Evolutionary conservation across 148 eudicot genomes (phyloP).

Genomic region (Silene uniflora): DNA sequence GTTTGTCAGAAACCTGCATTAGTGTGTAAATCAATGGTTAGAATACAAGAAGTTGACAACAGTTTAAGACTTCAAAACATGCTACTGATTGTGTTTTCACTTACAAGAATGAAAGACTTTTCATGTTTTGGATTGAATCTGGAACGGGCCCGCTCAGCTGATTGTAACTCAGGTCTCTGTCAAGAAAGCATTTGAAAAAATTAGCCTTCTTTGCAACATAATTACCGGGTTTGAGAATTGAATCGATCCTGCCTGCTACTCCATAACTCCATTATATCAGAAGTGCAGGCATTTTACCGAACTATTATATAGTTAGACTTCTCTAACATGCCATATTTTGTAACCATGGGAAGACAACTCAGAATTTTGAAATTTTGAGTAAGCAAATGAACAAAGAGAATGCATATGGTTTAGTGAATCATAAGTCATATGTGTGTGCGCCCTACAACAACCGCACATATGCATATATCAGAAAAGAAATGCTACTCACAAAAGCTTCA

Average conservation of each 20-base stretch:
- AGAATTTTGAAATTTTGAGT: background rate
- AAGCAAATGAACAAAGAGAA: too few species aligned
- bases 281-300: too few species aligned
- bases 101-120: slow-evolving; percentile 28
- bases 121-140: slow-evolving; percentile 22
- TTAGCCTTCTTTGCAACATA: background rate
- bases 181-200: slow-evolving; percentile 1
- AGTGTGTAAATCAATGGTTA: background rate
- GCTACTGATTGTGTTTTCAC: slow-evolving; percentile 7
- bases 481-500: slow-evolving; percentile 30
- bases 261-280: background rate
- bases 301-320: too few species aligned
- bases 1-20: slow-evolving; percentile 51
- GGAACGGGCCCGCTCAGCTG: slow-evolving; percentile 47
- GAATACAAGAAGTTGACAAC: background rate
- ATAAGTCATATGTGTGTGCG: too few species aligned
- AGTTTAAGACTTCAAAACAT: background rate
- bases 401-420: too few species aligned
- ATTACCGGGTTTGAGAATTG: background rate
- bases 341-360: too few species aligned
- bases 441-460: too few species aligned
- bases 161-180: slow-evolving; percentile 63
- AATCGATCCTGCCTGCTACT: too few species aligned
- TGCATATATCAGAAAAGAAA: background rate
- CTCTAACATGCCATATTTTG: too few species aligned